Evolutionary conservation across 108 stramenopile species (phyloP).

Genomic region (Cyclotella kingstonii): DNA sequence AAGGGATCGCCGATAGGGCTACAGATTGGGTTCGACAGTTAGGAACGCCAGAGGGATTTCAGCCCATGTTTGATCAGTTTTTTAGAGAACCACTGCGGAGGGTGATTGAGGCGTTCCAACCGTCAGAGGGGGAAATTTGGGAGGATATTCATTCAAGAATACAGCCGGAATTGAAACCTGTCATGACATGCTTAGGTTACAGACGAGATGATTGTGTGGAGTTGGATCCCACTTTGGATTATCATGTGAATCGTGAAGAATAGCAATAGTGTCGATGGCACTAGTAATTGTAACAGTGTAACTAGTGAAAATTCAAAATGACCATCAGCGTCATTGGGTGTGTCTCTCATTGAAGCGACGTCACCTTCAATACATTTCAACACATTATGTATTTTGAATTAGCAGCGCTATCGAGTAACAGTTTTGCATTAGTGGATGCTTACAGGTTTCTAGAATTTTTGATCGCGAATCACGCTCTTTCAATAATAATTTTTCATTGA

Average conservation of each 20-base stretch:
- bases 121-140: slow-evolving; percentile 6
- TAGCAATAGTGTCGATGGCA: neutral
- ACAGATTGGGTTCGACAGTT: neutral
- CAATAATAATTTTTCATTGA: too few relatives aligned
- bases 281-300: neutral
- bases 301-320: neutral
- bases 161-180: slow-evolving; percentile 7
- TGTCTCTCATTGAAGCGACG: too few relatives aligned
- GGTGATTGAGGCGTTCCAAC: slow-evolving; percentile 11
- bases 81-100: slow-evolving; percentile 1
- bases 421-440: too few relatives aligned
- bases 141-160: neutral
- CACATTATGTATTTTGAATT: too few relatives aligned
- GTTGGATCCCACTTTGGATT: slow-evolving; percentile 3
- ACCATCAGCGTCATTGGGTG: too few relatives aligned
- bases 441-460: too few relatives aligned
- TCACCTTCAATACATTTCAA: too few relatives aligned
- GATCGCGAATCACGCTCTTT: too few relatives aligned
- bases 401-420: too few relatives aligned
- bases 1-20: neutral
- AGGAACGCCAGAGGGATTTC: neutral
- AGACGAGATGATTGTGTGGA: neutral
- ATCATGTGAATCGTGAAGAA: neutral
- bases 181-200: slow-evolving; percentile 9
- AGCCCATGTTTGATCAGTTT: slow-evolving; percentile 5